Evolutionary conservation across 306 rosid genomes (phyloP).

Genomic region (Styphnolobium japonicum): DNA sequence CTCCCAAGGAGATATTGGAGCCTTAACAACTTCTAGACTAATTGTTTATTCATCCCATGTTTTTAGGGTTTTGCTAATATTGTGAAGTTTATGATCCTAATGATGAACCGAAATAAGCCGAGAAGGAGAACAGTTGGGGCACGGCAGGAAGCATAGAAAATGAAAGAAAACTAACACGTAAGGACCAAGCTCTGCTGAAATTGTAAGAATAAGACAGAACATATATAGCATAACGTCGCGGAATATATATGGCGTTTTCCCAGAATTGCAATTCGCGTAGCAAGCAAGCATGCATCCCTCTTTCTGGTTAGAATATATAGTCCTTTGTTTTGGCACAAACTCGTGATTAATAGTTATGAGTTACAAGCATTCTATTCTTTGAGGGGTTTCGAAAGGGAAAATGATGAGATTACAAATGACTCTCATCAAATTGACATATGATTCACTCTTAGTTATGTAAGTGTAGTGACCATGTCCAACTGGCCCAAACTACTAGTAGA

Average conservation of each 20-base stretch:
- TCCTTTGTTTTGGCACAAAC: too few species aligned
- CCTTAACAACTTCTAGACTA: background rate
- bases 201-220: conserved; percentile 7
- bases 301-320: too few species aligned
- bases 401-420: too few species aligned
- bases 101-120: background rate
- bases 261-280: background rate
- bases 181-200: background rate
- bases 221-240: background rate
- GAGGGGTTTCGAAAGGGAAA: too few species aligned
- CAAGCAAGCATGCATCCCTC: too few species aligned
- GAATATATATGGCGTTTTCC: background rate
- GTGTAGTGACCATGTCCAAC: too few species aligned
- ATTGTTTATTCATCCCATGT: background rate
- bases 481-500: too few species aligned
- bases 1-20: too few species aligned
- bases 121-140: background rate
- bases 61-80: background rate
- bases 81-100: background rate
- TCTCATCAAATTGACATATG: too few species aligned
- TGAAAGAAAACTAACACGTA: background rate
- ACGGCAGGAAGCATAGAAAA: background rate
- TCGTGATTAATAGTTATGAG: too few species aligned
- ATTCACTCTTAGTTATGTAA: too few species aligned
- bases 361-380: too few species aligned